Evolutionary conservation across 176 grass and related monocot species (phyloP).

Genomic region (Chloris gayana): DNA sequence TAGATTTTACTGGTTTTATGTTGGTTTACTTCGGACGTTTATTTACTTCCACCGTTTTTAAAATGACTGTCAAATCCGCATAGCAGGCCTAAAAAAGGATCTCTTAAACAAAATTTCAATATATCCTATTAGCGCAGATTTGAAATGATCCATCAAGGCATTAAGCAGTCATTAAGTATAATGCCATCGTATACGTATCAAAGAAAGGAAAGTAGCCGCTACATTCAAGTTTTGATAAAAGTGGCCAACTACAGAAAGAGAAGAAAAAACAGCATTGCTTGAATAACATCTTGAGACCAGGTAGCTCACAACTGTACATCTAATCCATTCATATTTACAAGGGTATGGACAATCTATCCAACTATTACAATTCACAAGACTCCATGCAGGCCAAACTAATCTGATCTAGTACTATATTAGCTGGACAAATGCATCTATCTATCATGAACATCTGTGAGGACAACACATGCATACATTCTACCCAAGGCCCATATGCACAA

Average conservation of each 20-base stretch:
- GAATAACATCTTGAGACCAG: not conserved
- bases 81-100: too few relatives aligned
- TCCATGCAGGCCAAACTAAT: conserved; percentile 24
- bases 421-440: conserved; percentile 47
- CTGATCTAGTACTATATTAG: conserved; percentile 47
- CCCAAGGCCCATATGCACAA: conserved; percentile 68
- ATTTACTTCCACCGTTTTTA: too few relatives aligned
- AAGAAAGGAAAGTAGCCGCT: too few relatives aligned
- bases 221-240: too few relatives aligned
- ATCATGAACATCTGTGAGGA: conserved; percentile 41
- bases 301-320: conserved; percentile 40
- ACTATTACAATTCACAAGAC: conserved; percentile 28
- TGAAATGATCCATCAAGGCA: not conserved
- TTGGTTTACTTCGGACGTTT: too few relatives aligned
- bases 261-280: too few relatives aligned
- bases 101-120: too few relatives aligned
- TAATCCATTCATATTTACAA: conserved; percentile 46
- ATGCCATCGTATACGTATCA: too few relatives aligned
- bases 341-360: conserved; percentile 25
- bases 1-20: too few relatives aligned
- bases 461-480: conserved; percentile 48
- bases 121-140: not conserved
- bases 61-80: too few relatives aligned
- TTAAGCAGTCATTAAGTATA: too few relatives aligned
- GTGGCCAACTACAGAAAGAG: too few relatives aligned